These are phyloP conservation scores for Phytophthora tentaculata DNA, from an alignment of 352 stramenopile species.

Conservation along the genomic window DNA sequence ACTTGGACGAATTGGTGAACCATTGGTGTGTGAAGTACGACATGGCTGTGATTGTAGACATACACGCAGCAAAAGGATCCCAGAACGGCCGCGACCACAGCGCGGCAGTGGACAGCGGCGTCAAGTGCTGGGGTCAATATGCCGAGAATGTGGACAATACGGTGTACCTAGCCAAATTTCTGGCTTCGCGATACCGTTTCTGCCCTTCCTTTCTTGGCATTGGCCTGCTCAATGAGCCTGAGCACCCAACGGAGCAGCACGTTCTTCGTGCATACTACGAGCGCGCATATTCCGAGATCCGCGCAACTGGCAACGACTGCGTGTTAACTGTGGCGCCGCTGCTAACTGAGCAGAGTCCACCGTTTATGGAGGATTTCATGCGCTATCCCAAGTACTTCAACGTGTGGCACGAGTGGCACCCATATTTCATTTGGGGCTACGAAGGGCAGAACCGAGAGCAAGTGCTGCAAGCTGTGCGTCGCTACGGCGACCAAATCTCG, in stretches of 20 bases:
- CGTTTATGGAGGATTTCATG: constrained; percentile 71
- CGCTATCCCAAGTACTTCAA: constrained; percentile 63
- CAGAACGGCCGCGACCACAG: constrained; percentile 86
- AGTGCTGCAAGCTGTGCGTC: constrained; percentile 59
- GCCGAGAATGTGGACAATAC: constrained; percentile 76
- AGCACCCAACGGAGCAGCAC: constrained; percentile 50
- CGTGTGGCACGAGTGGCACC: constrained; percentile 89
- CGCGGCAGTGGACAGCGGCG: constrained; percentile 51
- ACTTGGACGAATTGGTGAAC: constrained; percentile 60
- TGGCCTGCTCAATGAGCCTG: constrained; percentile 77
- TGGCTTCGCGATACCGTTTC: constrained; percentile 72
- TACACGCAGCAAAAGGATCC: constrained; percentile 83
- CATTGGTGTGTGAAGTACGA: constrained; percentile 55
- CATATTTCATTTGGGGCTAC: constrained; percentile 89
- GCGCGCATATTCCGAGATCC: constrained; percentile 71
- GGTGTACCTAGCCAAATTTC: constrained; percentile 54
- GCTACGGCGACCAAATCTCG: constrained; percentile 61
- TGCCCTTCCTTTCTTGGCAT: constrained; percentile 80
- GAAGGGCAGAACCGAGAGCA: constrained; percentile 63
- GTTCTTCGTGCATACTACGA: constrained; percentile 82
- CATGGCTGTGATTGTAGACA: constrained; percentile 76
- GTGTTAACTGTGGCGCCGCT: constrained; percentile 70
- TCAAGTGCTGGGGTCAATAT: constrained; percentile 63
- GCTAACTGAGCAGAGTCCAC: constrained; percentile 60
- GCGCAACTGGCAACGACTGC: constrained; percentile 70